A percentile compares a stretch with the other conserved stretches of the same genome.
Conservation (phyloP, 257 asterid genomes). For the Handroanthus guayacan region DNA sequence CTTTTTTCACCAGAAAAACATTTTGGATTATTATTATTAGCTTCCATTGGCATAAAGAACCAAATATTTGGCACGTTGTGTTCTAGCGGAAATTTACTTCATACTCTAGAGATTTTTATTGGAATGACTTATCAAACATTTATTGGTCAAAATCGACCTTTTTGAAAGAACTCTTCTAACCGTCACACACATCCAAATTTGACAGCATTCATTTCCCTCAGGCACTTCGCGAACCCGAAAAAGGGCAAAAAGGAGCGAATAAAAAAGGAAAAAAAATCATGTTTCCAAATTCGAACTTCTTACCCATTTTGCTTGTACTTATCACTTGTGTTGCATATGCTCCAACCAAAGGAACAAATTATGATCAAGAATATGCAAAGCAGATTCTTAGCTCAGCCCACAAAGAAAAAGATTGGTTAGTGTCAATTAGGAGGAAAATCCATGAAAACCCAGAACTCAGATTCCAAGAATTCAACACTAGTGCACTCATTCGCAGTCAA, state of each 20-base stretch:
- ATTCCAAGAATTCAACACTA: constrained; percentile 78
- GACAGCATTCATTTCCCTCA: constrained; percentile 4
- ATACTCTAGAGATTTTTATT: not conserved
- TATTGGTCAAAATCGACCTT: not conserved
- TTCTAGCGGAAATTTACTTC: not conserved
- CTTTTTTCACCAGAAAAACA: no score
- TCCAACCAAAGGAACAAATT: constrained; percentile 24
- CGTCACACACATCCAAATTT: not conserved
- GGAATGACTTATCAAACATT: not conserved
- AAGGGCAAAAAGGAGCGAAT: not conserved
- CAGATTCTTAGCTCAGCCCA: constrained; percentile 63
- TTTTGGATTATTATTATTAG: not conserved
- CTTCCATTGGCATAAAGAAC: not conserved
- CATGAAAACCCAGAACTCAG: constrained; percentile 85
- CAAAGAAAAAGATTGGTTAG: constrained; percentile 60
- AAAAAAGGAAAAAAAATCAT: constrained; percentile 26
- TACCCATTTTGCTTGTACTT: constrained; percentile 28
- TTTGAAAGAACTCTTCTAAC: not conserved
- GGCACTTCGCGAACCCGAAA: not conserved
- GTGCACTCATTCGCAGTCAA: constrained; percentile 74
- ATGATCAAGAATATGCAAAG: constrained; percentile 49
- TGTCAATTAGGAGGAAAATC: constrained; percentile 71
- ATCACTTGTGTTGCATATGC: constrained; percentile 22
- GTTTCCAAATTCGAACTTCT: constrained; percentile 30
- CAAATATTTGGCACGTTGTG: not conserved